These are phyloP conservation scores for Bruguiera sexangula DNA, from an alignment of 345 rosid genomes.

Conservation along the genomic window DNA sequence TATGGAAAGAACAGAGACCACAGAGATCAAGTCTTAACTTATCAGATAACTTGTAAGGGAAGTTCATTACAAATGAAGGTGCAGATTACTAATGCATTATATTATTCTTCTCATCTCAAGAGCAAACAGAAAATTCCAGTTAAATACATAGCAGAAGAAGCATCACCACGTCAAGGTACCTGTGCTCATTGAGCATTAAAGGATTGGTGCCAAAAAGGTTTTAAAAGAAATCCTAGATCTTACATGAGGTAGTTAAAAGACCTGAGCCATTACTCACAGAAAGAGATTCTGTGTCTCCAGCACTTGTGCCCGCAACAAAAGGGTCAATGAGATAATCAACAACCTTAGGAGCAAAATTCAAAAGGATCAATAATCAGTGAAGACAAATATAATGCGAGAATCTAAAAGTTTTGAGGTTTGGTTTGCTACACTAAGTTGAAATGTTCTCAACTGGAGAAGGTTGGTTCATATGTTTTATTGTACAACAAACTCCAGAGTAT, in stretches of 20 bases:
- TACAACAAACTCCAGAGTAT: slow-evolving; percentile 8
- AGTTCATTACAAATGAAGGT: not conserved
- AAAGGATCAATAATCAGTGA: slow-evolving; percentile 13
- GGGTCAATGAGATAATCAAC: slow-evolving; percentile 95
- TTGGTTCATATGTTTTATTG: not conserved
- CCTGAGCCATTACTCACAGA: slow-evolving; percentile 59
- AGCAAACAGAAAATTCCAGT: not conserved
- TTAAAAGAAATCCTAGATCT: slow-evolving; percentile 11
- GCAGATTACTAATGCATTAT: not conserved
- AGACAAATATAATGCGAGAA: no score
- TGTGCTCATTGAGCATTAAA: not conserved
- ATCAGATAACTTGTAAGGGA: not conserved
- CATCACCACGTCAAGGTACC: not conserved
- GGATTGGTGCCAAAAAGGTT: not conserved
- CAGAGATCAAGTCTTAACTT: slow-evolving; percentile 9
- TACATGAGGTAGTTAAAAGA: slow-evolving; percentile 4
- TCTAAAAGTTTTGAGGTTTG: no score
- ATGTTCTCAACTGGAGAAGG: slow-evolving; percentile 6
- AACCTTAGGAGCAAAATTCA: slow-evolving; percentile 47
- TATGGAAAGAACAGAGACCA: slow-evolving; percentile 16
- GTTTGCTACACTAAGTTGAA: no score
- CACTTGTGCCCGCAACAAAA: slow-evolving; percentile 91
- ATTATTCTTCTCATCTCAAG: not conserved
- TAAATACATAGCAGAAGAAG: not conserved
- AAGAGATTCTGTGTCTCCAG: slow-evolving; percentile 81